Evolutionary conservation across 768 basidiomycete genomes (phyloP), one percentile per base, ranked within the genome.

Genomic region (Kwoniella sp.): DNA sequence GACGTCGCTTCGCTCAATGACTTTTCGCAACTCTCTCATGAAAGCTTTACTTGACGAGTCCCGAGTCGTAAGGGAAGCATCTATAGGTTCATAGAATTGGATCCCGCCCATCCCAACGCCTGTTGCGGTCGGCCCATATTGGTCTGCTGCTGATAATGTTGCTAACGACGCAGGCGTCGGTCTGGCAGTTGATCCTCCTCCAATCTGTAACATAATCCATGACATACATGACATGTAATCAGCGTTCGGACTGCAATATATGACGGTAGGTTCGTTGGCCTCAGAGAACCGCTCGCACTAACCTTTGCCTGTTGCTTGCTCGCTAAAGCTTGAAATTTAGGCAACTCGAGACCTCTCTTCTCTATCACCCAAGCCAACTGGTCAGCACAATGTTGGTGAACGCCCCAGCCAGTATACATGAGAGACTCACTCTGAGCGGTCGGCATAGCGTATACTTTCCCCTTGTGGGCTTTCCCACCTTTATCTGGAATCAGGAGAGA

Each of bases 1-100:
- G 30, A 99, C 90, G 76, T 98, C 94, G 68, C 90, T 88, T 73
- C 93, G 85, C 68, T 96, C 93, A 64, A 98, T 89, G 49, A 99
- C 95, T 81, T 90, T 92, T 80, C 92, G 88, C 24, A 98, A 80
- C 1, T 88, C 84, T 40, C 89, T 86, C 51, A 94, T 82, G 72
- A 92, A 91, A 2, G 81, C 82, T 55, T 81, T 77, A 13, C 78
- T 70, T 12, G 80, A 80, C 3, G 79, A 78, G 59, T 82, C 82
- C 36, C 75, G 70, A 17, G 73, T 68, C 13, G 76, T 79, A 21
- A 80, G 64, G 9, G 77, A 71, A 15, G 78, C 67, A 60, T 81
- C 80, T 19, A 79, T 64, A 13, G 70, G 71, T 52, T 72, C 68
- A 37, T 58, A 54, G 37, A 70, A 59, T 25, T 58, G 44, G 47